Base-by-base conservation (phyloP, 331 rosid species). In the Pyracantha coccinea region DNA sequence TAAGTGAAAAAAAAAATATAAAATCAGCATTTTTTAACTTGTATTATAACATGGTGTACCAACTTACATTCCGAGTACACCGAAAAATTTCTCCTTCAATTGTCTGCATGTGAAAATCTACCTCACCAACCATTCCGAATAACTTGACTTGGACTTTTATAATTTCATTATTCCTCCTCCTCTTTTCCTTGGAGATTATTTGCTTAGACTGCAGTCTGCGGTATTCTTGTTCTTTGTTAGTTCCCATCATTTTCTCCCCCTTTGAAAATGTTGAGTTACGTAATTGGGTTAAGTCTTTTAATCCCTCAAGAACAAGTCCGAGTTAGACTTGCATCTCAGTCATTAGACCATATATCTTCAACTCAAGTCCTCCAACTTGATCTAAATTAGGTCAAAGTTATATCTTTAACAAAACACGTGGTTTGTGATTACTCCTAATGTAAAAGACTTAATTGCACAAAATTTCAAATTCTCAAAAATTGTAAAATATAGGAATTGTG, bases 81-180 rank as follows among this genome's bases (percentile, higher is more conserved):
- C 16, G 8, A 60, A 12, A 25, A 60, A 6, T 68, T 45, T 65
- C 58, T 25, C 15, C 11, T 57, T 13, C 45, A 31, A 7, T 47
- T 61, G 7, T 19, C 12, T 8, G 4, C 32, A 27, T 59, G 44
- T 55, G 45, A 25, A 54, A 67, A 12, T 44, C 64, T 28, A 14
- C 53, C 54, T 54, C 62, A 55, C 67, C 66, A 78, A 72, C 75
- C n/a, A 5, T 58, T 79, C 50, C 10, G 45, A 29, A 27, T 63
- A 20, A 21, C 7, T 32, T 71, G 35, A 47, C 72, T 71, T 77
- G 38, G 64, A 47, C 70, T 70, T 62, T 20, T 50, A 50, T 24
- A 5, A 44, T 9, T 28, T 55, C 24, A 23, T 21, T 66, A 19
- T 28, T 17, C 45, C 45, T 38, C 38, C 24, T 63, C 68, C 4